Percentiles rank a stretch among this genome's conserved stretches.
Conservation (phyloP, 768 basidiomycete species). For the Crassisporium funariophilum region DNA sequence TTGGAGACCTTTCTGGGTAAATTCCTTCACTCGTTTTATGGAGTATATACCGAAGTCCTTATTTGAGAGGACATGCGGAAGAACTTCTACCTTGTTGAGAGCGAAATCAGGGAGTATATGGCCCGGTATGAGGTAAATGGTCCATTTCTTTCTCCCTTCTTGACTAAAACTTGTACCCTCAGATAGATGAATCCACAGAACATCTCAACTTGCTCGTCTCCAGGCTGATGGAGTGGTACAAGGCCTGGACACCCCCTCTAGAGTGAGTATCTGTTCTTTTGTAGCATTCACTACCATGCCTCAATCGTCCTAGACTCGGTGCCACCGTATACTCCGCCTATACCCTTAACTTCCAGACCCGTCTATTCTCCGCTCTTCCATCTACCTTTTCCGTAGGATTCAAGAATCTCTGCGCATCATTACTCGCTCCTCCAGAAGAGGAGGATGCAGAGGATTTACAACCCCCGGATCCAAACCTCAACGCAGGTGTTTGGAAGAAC, state of each 20-base stretch:
- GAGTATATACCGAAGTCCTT: neutral
- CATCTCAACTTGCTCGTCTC: constrained; percentile 57
- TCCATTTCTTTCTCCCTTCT: neutral
- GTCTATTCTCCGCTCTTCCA: constrained; percentile 72
- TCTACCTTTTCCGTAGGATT: constrained; percentile 67
- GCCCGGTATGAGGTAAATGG: constrained; percentile 58
- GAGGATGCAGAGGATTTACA: constrained; percentile 11
- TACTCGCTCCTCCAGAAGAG: constrained; percentile 44
- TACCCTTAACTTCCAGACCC: constrained; percentile 71
- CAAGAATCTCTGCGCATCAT: constrained; percentile 63
- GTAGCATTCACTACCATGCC: constrained; percentile 7
- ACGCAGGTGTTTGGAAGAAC: constrained; percentile 28
- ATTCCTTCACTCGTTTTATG: constrained; percentile 18
- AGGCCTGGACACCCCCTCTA: constrained; percentile 67
- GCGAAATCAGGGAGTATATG: constrained; percentile 64
- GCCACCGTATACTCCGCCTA: constrained; percentile 61
- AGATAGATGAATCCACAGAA: constrained; percentile 46
- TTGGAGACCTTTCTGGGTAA: constrained; percentile 74
- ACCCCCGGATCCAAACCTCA: constrained; percentile 6
- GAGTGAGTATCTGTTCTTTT: constrained; percentile 48
- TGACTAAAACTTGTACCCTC: neutral
- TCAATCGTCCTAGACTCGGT: constrained; percentile 51
- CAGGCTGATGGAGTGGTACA: constrained; percentile 71
- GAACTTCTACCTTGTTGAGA: constrained; percentile 56
- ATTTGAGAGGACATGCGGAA: constrained; percentile 62